A percentile compares a stretch with the other conserved stretches of the same genome.
Conservation (phyloP, 2,329 filamentous ascomycete genomes). For the Plenodomus biglobosus region DNA sequence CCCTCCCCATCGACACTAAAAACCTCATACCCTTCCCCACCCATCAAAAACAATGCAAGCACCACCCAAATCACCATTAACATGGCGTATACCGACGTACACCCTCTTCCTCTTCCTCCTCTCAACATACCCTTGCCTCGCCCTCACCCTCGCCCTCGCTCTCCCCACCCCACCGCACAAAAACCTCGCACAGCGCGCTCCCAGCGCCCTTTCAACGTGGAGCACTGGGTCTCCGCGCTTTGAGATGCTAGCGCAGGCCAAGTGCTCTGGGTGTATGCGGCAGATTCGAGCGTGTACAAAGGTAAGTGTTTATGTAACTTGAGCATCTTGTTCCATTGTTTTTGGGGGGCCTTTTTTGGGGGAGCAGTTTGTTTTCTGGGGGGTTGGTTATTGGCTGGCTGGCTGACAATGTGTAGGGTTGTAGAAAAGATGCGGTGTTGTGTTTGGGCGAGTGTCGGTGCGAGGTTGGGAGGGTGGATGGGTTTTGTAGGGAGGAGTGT, state of each 20-base stretch:
- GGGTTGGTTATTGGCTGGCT: background rate
- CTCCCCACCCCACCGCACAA: background rate
- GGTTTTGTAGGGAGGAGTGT: background rate
- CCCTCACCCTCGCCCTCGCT: background rate
- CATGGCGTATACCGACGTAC: background rate
- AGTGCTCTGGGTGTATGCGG: background rate
- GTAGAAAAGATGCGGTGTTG: background rate
- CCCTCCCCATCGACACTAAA: background rate
- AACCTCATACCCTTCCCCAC: background rate
- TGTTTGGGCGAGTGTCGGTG: background rate
- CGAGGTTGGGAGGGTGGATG: background rate
- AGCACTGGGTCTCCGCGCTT: too few species aligned
- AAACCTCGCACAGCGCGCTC: background rate
- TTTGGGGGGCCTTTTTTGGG: background rate
- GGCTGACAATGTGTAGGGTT: background rate
- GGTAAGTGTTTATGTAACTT: background rate
- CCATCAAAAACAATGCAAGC: background rate
- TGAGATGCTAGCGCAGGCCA: background rate
- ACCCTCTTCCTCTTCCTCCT: background rate
- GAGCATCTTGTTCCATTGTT: background rate
- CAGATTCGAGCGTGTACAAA: background rate
- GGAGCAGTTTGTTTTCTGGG: background rate
- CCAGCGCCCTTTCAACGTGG: background rate
- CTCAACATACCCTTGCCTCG: too few species aligned
- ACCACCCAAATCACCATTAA: background rate